phyloP scores from a whole-genome alignment of 176 grass and related monocot species.

The Thalia dealbata region DNA sequence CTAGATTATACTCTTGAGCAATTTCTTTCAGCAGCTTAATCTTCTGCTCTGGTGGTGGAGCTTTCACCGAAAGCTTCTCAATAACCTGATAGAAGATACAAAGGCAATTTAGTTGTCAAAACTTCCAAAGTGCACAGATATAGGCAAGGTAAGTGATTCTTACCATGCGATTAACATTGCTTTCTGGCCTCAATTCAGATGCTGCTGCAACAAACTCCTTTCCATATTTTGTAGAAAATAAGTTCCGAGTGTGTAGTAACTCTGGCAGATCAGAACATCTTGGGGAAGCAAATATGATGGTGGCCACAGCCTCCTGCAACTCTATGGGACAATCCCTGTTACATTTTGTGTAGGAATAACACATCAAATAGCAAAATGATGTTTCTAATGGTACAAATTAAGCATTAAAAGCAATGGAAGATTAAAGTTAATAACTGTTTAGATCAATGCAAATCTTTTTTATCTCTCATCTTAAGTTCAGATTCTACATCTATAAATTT shows the following conservation, averaged over 20 bases:
- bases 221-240: conserved; percentile 85
- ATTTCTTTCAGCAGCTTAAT: conserved; percentile 73
- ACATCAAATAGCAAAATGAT: conserved; percentile 4
- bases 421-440: not conserved
- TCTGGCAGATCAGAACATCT: conserved; percentile 99
- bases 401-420: not conserved
- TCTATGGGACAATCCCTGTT: conserved; percentile 86
- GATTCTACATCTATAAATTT: not conserved
- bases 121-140: not conserved
- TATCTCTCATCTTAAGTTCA: not conserved
- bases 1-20: conserved; percentile 67
- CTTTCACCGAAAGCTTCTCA: conserved; percentile 88
- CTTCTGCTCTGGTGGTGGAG: conserved; percentile 73
- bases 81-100: conserved; percentile 55
- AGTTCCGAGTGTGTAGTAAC: conserved; percentile 63
- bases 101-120: not conserved
- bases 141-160: conserved; percentile 21
- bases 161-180: conserved; percentile 89
- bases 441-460: not conserved
- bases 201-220: conserved; percentile 83
- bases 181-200: conserved; percentile 75
- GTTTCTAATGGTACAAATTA: not conserved
- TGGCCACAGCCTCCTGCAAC: conserved; percentile 72
- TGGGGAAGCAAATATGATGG: conserved; percentile 91
- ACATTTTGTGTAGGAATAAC: conserved; percentile 23